Conservation (phyloP, 306 rosid genomes). For the Citrullus colocynthis region DNA sequence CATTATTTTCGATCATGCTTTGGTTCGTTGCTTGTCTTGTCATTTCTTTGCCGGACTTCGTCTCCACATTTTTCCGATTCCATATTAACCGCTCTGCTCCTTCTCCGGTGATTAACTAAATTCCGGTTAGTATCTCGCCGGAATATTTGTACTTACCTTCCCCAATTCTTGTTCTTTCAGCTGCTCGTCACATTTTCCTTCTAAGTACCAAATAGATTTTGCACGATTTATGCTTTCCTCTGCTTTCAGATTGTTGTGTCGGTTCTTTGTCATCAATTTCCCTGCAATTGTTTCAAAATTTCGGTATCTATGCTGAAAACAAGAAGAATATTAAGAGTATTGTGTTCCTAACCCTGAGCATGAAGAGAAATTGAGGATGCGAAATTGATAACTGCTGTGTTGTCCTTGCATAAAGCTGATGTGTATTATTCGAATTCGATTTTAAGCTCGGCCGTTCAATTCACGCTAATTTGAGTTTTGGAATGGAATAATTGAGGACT, state of each 20-base stretch:
- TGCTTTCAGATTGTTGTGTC: not conserved
- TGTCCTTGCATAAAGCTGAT: not conserved
- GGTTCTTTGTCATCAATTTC: not conserved
- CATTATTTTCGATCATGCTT: not conserved
- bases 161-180: not conserved
- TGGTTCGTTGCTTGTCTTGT: not conserved
- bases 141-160: not conserved
- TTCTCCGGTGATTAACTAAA: not conserved
- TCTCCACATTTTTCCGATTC: not conserved
- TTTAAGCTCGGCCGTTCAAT: not conserved
- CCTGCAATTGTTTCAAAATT: not conserved
- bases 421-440: not conserved
- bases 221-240: not conserved
- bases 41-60: not conserved
- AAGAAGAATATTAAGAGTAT: not conserved
- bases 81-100: not conserved
- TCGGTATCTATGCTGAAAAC: not conserved
- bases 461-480: not conserved
- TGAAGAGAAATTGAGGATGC: not conserved
- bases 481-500: not conserved
- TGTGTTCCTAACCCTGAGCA: not conserved
- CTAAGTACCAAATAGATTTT: not conserved
- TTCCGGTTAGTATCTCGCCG: not conserved
- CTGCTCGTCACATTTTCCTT: not conserved
- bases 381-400: too few species aligned